A percentile compares a stretch with the other conserved stretches of the same genome.
Conservation (phyloP, 306 rosid genomes). For the Parietaria judaica region DNA sequence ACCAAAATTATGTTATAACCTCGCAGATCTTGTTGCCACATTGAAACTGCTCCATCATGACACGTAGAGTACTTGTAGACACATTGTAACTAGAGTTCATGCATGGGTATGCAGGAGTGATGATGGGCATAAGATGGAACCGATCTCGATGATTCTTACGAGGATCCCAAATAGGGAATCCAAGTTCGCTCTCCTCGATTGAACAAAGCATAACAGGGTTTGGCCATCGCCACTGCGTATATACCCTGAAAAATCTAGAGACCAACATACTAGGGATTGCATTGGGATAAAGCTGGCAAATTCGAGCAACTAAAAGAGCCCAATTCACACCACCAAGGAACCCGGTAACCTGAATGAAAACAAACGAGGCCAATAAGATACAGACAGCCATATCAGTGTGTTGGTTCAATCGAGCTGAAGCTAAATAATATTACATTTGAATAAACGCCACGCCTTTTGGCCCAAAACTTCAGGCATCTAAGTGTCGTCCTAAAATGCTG, state of each 20-base stretch:
- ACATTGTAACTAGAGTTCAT: conserved; percentile 99
- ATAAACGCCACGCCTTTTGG: conserved; percentile 93
- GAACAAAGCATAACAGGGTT: conserved; percentile 94
- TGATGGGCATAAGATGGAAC: conserved; percentile 87
- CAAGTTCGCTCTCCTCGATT: conserved; percentile 84
- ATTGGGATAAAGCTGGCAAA: conserved; percentile 96
- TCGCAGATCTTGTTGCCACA: conserved; percentile 74
- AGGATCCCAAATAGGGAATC: conserved; percentile 91
- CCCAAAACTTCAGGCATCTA: conserved; percentile 94
- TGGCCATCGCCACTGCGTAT: conserved; percentile 99
- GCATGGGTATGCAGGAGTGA: conserved; percentile 99
- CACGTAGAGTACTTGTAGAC: conserved; percentile 93
- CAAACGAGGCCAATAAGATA: conserved; percentile 8
- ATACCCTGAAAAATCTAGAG: conserved; percentile 93
- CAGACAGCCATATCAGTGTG: not conserved
- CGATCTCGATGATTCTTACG: conserved; percentile 81
- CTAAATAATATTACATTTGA: conserved; percentile 64
- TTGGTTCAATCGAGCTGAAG: conserved; percentile 2
- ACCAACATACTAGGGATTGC: conserved; percentile 98
- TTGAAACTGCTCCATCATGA: conserved; percentile 83
- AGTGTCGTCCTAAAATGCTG: conserved; percentile 81
- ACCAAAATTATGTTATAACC: conserved; percentile 32
- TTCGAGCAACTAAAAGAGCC: conserved; percentile 93
- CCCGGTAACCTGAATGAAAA: conserved; percentile 69
- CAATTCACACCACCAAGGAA: conserved; percentile 99